phyloP scores from a whole-genome alignment of 139 green algal genomes.

The Closterium sp. region DNA sequence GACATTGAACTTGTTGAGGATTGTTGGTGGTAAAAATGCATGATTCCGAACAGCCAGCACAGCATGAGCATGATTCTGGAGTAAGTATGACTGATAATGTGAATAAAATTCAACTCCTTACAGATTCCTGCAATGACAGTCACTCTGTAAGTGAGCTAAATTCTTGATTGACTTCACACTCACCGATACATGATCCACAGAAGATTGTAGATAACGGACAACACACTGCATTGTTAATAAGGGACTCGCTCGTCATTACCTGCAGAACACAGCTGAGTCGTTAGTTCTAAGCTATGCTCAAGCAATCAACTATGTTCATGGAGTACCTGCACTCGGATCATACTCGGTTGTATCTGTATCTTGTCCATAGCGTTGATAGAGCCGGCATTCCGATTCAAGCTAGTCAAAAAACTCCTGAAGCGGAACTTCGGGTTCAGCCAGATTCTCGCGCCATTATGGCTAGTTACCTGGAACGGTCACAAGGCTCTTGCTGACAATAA shows the following conservation, averaged over 20 bases:
- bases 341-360: too few species aligned
- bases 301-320: too few species aligned
- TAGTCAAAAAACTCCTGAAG: too few species aligned
- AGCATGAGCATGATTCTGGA: too few species aligned
- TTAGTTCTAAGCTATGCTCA: not conserved
- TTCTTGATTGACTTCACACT: not conserved
- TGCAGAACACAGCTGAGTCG: not conserved
- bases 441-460: too few species aligned
- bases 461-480: too few species aligned
- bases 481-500: too few species aligned
- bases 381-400: too few species aligned
- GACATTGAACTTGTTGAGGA: too few species aligned
- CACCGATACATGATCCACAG: not conserved
- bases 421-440: too few species aligned
- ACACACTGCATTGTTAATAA: not conserved
- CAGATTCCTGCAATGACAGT: not conserved
- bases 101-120: not conserved
- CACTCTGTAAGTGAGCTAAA: not conserved
- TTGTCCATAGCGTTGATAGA: too few species aligned
- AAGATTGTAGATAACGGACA: not conserved
- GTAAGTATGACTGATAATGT: not conserved
- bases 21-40: not conserved
- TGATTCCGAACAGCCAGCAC: not conserved
- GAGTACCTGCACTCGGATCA: not conserved
- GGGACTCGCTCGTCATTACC: not conserved